These are phyloP conservation scores for Elaeagnus macrophylla DNA, from an alignment of 306 rosid genomes.

Conservation along the genomic window DNA sequence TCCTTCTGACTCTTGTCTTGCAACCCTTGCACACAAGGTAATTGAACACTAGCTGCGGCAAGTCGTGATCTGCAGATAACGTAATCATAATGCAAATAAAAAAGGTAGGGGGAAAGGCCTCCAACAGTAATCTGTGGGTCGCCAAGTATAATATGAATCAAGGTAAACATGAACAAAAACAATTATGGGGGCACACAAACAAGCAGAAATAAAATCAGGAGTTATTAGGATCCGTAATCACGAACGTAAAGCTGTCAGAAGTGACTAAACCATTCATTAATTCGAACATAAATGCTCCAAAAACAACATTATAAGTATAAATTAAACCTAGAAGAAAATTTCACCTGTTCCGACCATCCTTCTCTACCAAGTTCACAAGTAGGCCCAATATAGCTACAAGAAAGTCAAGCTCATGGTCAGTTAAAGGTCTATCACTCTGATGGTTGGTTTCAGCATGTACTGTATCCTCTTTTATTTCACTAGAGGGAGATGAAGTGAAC, in stretches of 20 bases:
- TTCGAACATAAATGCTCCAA: too few species aligned
- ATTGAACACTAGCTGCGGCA: constrained; percentile 40
- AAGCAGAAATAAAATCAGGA: too few species aligned
- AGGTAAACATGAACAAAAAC: too few species aligned
- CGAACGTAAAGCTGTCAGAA: too few species aligned
- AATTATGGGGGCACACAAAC: too few species aligned
- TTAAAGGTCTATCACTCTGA: constrained; percentile 48
- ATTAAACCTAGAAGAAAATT: constrained; percentile 2
- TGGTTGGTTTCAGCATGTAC: constrained; percentile 26
- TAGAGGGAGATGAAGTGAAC: constrained; percentile 44
- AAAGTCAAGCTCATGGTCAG: constrained; percentile 84
- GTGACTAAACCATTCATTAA: too few species aligned
- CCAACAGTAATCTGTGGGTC: too few species aligned
- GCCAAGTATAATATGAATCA: too few species aligned
- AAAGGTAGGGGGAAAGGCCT: too few species aligned
- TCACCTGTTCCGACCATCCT: constrained; percentile 83
- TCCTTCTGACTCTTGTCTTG: constrained; percentile 43
- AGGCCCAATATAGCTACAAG: constrained; percentile 96
- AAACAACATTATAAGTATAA: background rate
- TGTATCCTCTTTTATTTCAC: constrained; percentile 29
- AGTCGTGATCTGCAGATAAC: constrained; percentile 39
- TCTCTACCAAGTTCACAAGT: constrained; percentile 93
- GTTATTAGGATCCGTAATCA: too few species aligned
- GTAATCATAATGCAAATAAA: background rate
- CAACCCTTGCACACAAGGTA: constrained; percentile 33